A percentile compares a stretch with the other conserved stretches of the same genome.
These are phyloP conservation scores for Wickerhamomyces xylosicus DNA, from an alignment of 805 yeast genomes.

Conservation along the genomic window DNA sequence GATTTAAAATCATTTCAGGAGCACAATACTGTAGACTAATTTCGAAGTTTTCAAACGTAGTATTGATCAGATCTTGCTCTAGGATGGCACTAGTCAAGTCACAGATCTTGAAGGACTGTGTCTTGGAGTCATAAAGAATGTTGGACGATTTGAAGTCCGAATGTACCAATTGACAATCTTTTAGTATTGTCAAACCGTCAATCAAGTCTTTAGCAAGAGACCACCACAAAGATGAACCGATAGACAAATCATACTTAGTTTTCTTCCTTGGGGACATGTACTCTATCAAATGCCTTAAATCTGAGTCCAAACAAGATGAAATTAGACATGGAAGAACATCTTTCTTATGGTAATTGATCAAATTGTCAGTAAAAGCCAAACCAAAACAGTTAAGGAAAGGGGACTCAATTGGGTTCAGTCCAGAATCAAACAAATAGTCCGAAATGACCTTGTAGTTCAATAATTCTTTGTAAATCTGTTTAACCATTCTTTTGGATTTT, in stretches of 20 bases:
- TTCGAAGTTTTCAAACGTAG: conserved; percentile 12
- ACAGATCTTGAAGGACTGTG: conserved; percentile 26
- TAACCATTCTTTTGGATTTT: conserved; percentile 4
- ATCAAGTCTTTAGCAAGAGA: conserved; percentile 19
- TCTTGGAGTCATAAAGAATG: conserved; percentile 21
- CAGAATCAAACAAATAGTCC: conserved; percentile 3
- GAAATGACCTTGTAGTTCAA: conserved; percentile 11
- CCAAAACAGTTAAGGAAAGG: conserved; percentile 15
- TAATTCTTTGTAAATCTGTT: conserved; percentile 12
- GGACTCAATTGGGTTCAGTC: conserved; percentile 2
- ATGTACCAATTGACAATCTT: conserved; percentile 26
- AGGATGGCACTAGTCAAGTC: conserved; percentile 35
- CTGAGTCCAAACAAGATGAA: conserved; percentile 5
- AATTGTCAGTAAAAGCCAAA: conserved; percentile 9
- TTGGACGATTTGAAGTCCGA: conserved; percentile 40
- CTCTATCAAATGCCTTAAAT: conserved; percentile 18
- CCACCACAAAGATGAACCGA: conserved; percentile 24
- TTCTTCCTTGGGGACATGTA: not conserved
- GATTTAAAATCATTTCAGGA: conserved; percentile 30
- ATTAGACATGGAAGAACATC: conserved; percentile 12
- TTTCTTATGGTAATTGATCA: conserved; percentile 6
- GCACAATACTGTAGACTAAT: conserved; percentile 33
- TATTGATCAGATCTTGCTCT: conserved; percentile 10
- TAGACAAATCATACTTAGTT: conserved; percentile 6
- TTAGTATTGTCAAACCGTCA: conserved; percentile 17